These are phyloP conservation scores for Pseudohyphozyma bogoriensis DNA, from an alignment of 768 basidiomycete species.

Conservation along the genomic window DNA sequence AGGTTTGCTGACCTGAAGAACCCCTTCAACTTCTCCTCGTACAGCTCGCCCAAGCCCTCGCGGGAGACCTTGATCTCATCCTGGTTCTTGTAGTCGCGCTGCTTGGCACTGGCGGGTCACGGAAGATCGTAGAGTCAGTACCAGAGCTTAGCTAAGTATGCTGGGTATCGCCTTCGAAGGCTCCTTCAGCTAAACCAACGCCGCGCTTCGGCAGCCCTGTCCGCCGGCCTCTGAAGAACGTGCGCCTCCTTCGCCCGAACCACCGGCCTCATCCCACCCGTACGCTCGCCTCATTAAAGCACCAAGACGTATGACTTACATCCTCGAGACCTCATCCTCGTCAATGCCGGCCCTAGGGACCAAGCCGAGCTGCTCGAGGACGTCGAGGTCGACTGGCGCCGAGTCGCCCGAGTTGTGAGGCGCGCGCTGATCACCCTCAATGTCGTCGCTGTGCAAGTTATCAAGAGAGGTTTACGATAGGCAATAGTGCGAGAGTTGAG, in stretches of 20 bases:
- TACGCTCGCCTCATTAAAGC: constrained; percentile 4
- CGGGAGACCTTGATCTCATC: constrained; percentile 68
- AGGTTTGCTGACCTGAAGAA: constrained; percentile 49
- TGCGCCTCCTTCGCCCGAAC: too few species aligned
- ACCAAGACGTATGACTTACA: constrained; percentile 30
- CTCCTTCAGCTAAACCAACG: too few species aligned
- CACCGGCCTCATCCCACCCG: too few species aligned
- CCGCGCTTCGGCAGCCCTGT: too few species aligned
- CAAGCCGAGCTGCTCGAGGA: constrained; percentile 54
- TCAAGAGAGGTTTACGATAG: too few species aligned
- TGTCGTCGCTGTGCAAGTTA: constrained; percentile 20
- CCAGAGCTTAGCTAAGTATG: constrained; percentile 9
- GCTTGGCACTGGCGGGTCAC: constrained; percentile 42
- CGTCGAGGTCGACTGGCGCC: constrained; percentile 43
- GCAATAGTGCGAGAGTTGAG: not conserved
- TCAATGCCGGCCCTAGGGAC: constrained; percentile 59
- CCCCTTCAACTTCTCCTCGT: constrained; percentile 67
- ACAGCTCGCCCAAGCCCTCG: constrained; percentile 68
- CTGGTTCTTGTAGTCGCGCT: constrained; percentile 70
- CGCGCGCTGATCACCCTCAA: constrained; percentile 56
- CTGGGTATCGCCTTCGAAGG: too few species aligned
- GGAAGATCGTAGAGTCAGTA: too few species aligned
- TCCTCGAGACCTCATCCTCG: constrained; percentile 46
- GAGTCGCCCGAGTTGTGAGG: constrained; percentile 61
- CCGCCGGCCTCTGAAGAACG: too few species aligned